Conservation (phyloP, 306 rosid species). For the Cucurbita maxima region DNA sequence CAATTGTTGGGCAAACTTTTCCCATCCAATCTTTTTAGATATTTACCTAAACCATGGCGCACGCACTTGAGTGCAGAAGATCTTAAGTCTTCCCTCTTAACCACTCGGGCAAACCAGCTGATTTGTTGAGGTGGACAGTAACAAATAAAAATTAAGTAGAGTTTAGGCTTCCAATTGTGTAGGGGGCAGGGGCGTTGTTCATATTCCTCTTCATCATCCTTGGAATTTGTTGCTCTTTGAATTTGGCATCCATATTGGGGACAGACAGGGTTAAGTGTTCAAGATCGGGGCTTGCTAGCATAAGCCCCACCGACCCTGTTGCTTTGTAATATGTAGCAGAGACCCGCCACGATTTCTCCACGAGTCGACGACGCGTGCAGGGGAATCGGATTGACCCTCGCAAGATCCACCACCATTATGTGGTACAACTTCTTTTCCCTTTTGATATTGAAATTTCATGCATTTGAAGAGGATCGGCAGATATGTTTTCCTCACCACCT, state of each 20-base stretch:
- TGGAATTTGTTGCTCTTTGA: not conserved
- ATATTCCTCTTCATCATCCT: no score
- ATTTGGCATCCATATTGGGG: slow-evolving; percentile 55
- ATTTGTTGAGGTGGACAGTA: fast-evolving
- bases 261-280: slow-evolving; percentile 68
- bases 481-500: no score
- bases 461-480: no score
- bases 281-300: slow-evolving; percentile 73
- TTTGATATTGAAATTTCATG: no score
- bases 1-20: not conserved
- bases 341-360: slow-evolving; percentile 64
- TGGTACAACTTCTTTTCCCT: slow-evolving; percentile 4
- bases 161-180: no score
- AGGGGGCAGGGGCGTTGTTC: no score
- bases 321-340: slow-evolving; percentile 64
- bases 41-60: no score
- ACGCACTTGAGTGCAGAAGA: slow-evolving; percentile 58
- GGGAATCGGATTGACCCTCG: slow-evolving; percentile 50
- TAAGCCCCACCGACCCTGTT: slow-evolving; percentile 50
- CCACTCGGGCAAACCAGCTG: slow-evolving; percentile 66
- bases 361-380: slow-evolving; percentile 35
- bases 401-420: slow-evolving; percentile 43
- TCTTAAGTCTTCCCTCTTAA: slow-evolving; percentile 68
- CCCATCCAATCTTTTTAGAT: no score
- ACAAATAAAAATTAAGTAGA: no score